Evolutionary conservation across 768 basidiomycete species (phyloP).

Genomic region (Panellus pusillus): DNA sequence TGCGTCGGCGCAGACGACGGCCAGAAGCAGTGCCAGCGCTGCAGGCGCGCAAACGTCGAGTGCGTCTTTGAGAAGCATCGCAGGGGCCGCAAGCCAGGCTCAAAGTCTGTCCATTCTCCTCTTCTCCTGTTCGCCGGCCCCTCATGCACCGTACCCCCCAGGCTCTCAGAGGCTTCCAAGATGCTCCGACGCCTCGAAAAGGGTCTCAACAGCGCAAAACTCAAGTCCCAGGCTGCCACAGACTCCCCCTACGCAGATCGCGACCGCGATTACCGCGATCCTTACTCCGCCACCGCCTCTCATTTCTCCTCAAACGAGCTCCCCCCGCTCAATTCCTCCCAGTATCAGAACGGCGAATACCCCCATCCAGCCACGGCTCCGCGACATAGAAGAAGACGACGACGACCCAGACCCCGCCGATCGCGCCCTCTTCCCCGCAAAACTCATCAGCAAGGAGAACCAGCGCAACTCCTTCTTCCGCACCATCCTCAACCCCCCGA

Average conservation of each 20-base stretch:
- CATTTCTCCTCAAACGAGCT: slow-evolving; percentile 48
- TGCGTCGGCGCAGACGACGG: slow-evolving; percentile 90
- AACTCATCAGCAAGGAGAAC: slow-evolving; percentile 71
- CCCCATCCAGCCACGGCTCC: slow-evolving; percentile 38
- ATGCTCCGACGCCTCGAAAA: slow-evolving; percentile 87
- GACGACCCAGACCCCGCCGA: slow-evolving; percentile 61
- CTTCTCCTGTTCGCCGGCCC: slow-evolving; percentile 6
- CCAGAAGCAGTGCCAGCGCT: slow-evolving; percentile 77
- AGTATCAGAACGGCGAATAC: slow-evolving; percentile 38
- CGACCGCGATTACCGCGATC: slow-evolving; percentile 34
- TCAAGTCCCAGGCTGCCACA: slow-evolving; percentile 55
- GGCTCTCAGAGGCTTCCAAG: slow-evolving; percentile 86
- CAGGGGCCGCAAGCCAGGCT: slow-evolving; percentile 84
- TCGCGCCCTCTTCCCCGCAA: slow-evolving; percentile 69
- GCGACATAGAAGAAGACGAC: slow-evolving; percentile 64
- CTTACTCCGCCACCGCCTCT: slow-evolving; percentile 25
- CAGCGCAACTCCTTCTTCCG: slow-evolving; percentile 77
- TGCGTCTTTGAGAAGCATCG: slow-evolving; percentile 89
- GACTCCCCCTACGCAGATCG: slow-evolving; percentile 37
- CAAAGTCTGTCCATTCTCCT: slow-evolving; percentile 58
- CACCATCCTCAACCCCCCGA: slow-evolving; percentile 80
- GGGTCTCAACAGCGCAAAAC: slow-evolving; percentile 73
- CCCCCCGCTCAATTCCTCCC: slow-evolving; percentile 46
- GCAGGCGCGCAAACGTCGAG: slow-evolving; percentile 78
- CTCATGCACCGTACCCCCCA: slow-evolving; percentile 29